A percentile compares a stretch with the other conserved stretches of the same genome.
phyloP scores from a whole-genome alignment of 257 asterid species.

The Euphrasia confusa region DNA sequence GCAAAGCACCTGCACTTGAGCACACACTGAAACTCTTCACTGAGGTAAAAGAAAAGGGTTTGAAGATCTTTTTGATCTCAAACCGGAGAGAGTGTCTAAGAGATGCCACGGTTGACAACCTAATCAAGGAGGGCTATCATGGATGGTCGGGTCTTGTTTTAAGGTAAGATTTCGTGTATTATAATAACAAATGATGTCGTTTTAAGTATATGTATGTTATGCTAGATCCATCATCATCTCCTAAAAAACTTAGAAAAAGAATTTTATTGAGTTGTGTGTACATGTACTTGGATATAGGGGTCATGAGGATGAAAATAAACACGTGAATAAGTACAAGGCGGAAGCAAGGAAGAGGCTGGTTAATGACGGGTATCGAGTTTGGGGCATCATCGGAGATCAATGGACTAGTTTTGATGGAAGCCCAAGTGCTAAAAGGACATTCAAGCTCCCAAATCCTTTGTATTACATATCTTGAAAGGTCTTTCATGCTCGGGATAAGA shows the following conservation, averaged over 20 bases:
- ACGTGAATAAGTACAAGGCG: constrained; percentile 34
- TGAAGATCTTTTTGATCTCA: constrained; percentile 39
- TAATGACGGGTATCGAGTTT: constrained; percentile 37
- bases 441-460: constrained; percentile 53
- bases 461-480: constrained; percentile 34
- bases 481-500: too few relatives aligned
- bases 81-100: constrained; percentile 42
- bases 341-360: constrained; percentile 44
- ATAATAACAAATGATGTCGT: neutral
- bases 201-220: neutral
- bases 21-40: constrained; percentile 29
- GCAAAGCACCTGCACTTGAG: constrained; percentile 41
- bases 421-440: constrained; percentile 40
- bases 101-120: constrained; percentile 45
- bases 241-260: too few relatives aligned
- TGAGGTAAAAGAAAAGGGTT: constrained; percentile 35
- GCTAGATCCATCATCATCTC: too few relatives aligned
- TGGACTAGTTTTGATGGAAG: constrained; percentile 51
- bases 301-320: constrained; percentile 27
- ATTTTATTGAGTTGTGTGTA: neutral
- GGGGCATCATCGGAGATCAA: constrained; percentile 46
- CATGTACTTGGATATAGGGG: constrained; percentile 26
- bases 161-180: constrained; percentile 26
- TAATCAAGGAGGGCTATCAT: constrained; percentile 43
- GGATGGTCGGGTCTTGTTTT: constrained; percentile 43